A percentile compares a stretch with the other conserved stretches of the same genome.
Conservation (phyloP, 2,329 filamentous ascomycete species). For the Penicillium sp. region DNA sequence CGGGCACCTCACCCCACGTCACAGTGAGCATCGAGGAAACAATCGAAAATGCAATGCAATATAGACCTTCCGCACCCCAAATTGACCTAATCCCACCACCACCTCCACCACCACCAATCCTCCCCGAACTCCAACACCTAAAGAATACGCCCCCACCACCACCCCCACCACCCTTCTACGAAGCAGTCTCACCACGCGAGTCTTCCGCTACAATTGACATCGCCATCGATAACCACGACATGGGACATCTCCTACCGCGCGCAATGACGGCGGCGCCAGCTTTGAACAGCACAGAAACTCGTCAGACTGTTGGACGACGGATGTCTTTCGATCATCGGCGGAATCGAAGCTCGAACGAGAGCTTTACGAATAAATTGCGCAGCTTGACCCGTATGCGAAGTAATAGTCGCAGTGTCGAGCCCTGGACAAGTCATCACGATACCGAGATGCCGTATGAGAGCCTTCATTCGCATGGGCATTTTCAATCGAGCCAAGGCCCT, state of each 20-base stretch:
- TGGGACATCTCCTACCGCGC: conserved; percentile 36
- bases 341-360: conserved; percentile 57
- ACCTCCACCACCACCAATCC: conserved; percentile 45
- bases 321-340: conserved; percentile 51
- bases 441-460: conserved; percentile 28
- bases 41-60: conserved; percentile 39
- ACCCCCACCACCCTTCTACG: conserved; percentile 43
- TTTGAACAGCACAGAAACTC: conserved; percentile 22
- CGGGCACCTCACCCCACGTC: conserved; percentile 37
- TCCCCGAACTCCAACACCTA: conserved; percentile 62
- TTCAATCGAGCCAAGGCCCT: not conserved
- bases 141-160: conserved; percentile 51
- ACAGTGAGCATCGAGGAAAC: conserved; percentile 56
- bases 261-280: conserved; percentile 38
- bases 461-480: conserved; percentile 19
- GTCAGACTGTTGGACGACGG: conserved; percentile 34
- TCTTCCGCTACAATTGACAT: conserved; percentile 43
- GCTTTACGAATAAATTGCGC: conserved; percentile 53
- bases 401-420: conserved; percentile 49
- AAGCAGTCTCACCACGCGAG: conserved; percentile 30
- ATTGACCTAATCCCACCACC: conserved; percentile 22
- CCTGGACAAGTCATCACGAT: conserved; percentile 21
- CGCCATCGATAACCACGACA: conserved; percentile 39
- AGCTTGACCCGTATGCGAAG: conserved; percentile 59
- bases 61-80: conserved; percentile 11